phyloP scores from a whole-genome alignment of 2,329 filamentous ascomycete species.

The Trichoderma lentiforme region DNA sequence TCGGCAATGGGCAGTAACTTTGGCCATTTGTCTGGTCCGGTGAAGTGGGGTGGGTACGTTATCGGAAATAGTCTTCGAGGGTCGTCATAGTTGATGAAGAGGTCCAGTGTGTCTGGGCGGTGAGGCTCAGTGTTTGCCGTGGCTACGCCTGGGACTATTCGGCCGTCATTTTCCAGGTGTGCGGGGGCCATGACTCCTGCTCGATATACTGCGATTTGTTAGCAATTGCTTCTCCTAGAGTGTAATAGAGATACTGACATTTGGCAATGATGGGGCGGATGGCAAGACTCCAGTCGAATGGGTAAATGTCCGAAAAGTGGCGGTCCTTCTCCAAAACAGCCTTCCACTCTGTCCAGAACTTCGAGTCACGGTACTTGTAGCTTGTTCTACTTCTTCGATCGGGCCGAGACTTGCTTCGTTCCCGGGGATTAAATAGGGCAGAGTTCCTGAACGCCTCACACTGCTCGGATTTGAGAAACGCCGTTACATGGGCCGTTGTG shows the following conservation, averaged over 20 bases:
- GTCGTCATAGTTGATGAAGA: conserved; percentile 31
- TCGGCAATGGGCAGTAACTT: conserved; percentile 22
- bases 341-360: conserved; percentile 27
- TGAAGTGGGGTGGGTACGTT: conserved; percentile 18
- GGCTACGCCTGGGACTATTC: conserved; percentile 24
- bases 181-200: conserved; percentile 26
- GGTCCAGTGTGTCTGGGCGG: conserved; percentile 26
- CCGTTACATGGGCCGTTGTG: conserved; percentile 16
- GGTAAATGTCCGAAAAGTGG: conserved; percentile 25
- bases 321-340: conserved; percentile 15
- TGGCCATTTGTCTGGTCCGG: conserved; percentile 24
- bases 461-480: conserved; percentile 22
- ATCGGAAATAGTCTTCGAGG: conserved; percentile 19
- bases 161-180: conserved; percentile 22
- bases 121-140: conserved; percentile 27
- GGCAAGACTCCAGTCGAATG: conserved; percentile 29
- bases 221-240: not conserved
- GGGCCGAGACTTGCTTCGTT: conserved; percentile 23
- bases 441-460: conserved; percentile 22
- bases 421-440: conserved; percentile 23
- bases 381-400: conserved; percentile 26
- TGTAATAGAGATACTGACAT: conserved; percentile 15
- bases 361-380: conserved; percentile 23
- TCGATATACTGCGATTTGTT: conserved; percentile 26
- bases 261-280: conserved; percentile 27